Evolutionary conservation across 768 basidiomycete genomes (phyloP).

Genomic region (Amanita subjunquillea): DNA sequence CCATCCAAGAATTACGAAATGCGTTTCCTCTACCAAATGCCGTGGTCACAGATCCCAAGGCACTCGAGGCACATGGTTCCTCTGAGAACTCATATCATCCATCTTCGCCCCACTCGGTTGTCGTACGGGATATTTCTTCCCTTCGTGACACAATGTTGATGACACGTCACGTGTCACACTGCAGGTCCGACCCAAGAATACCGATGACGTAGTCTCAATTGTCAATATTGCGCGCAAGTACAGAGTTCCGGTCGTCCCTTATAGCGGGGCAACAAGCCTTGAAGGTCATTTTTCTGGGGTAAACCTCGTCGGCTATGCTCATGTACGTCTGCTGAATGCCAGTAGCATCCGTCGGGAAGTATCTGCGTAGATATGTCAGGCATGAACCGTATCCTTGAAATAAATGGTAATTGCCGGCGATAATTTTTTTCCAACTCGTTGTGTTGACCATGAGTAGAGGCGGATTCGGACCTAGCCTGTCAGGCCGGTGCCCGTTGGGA

Average conservation of each 20-base stretch:
- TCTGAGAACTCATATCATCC: constrained; percentile 66
- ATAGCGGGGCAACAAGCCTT: constrained; percentile 77
- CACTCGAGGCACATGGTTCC: constrained; percentile 47
- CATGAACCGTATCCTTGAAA: constrained; percentile 75
- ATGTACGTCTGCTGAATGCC: constrained; percentile 3
- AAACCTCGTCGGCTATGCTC: constrained; percentile 10
- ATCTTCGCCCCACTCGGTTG: constrained; percentile 42
- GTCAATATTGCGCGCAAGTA: constrained; percentile 70
- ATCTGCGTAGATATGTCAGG: constrained; percentile 76
- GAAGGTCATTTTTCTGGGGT: constrained; percentile 84
- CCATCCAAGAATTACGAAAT: constrained; percentile 41
- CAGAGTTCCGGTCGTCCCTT: constrained; percentile 69
- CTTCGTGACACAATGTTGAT: neutral
- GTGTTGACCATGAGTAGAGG: constrained; percentile 27
- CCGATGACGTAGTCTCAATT: constrained; percentile 74
- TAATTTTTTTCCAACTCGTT: neutral
- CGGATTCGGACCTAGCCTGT: constrained; percentile 65
- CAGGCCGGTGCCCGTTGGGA: constrained; percentile 76
- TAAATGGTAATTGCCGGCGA: constrained; percentile 43
- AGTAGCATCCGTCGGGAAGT: constrained; percentile 42
- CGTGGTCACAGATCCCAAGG: constrained; percentile 41
- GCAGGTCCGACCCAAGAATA: constrained; percentile 49
- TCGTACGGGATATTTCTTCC: constrained; percentile 19
- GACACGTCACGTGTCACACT: neutral
- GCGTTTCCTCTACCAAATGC: constrained; percentile 34